phyloP scores from a whole-genome alignment of 805 yeast genomes.

The Candida alai region DNA sequence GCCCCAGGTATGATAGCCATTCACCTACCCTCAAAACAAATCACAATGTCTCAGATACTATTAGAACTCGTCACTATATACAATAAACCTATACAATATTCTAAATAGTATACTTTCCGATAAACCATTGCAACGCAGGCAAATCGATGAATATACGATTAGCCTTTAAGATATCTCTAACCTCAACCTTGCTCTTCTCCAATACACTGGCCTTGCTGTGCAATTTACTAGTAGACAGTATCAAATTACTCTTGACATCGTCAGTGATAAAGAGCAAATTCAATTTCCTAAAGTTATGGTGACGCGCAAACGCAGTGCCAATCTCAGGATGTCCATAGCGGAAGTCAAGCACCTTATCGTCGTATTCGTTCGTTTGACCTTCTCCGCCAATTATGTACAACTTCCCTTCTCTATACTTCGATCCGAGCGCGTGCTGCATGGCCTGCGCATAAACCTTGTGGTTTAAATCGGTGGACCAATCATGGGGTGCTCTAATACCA shows the following conservation, averaged over 20 bases:
- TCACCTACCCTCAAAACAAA: no score
- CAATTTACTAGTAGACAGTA: constrained; percentile 51
- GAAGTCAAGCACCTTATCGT: constrained; percentile 11
- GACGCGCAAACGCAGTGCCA: constrained; percentile 31
- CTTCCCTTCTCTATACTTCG: constrained; percentile 72
- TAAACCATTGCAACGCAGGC: constrained; percentile 62
- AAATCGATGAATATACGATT: constrained; percentile 70
- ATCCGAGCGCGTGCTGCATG: constrained; percentile 75
- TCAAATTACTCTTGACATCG: constrained; percentile 55
- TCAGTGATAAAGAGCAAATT: constrained; percentile 67
- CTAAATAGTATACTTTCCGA: constrained; percentile 24
- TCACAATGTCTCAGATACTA: no score
- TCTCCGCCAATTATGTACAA: constrained; percentile 65
- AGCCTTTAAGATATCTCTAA: constrained; percentile 79
- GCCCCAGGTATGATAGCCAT: no score
- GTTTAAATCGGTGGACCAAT: constrained; percentile 77
- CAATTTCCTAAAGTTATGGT: constrained; percentile 47
- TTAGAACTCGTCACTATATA: not conserved
- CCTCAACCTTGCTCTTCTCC: constrained; percentile 74
- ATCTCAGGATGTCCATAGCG: not conserved
- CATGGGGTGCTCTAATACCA: constrained; percentile 88
- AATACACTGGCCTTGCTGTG: constrained; percentile 53
- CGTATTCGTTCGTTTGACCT: constrained; percentile 14
- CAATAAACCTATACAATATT: constrained; percentile 5
- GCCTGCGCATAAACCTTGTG: constrained; percentile 70